A percentile compares a stretch with the other conserved stretches of the same genome.
These are phyloP conservation scores for Rhamnella rubrinervis DNA, from an alignment of 331 rosid genomes.

Conservation along the genomic window DNA sequence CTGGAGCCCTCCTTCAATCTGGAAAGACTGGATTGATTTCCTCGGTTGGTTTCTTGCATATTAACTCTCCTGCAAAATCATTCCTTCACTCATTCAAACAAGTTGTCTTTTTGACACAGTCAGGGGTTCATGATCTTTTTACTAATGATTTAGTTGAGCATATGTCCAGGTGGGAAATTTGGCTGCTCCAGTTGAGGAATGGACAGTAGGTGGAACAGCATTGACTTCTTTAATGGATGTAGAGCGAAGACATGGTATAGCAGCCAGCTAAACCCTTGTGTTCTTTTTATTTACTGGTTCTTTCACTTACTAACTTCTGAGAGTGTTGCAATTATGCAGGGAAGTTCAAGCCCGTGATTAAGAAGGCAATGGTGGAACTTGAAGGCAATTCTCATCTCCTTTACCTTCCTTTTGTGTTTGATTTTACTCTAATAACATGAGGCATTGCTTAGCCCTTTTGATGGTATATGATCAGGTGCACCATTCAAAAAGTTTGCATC, in stretches of 20 bases:
- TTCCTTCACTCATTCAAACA: not conserved
- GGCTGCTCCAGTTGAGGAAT: slow-evolving; percentile 25
- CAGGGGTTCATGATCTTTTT: not conserved
- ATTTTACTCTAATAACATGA: not conserved
- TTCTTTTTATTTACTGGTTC: not conserved
- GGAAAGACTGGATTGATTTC: slow-evolving; percentile 29
- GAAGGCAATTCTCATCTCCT: slow-evolving; percentile 4
- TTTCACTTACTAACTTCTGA: not conserved
- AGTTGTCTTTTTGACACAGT: not conserved
- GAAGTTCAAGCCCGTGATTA: slow-evolving; percentile 26
- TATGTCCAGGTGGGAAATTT: slow-evolving; percentile 24
- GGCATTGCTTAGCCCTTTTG: not conserved
- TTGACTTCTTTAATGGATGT: slow-evolving; percentile 27
- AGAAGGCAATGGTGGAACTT: slow-evolving; percentile 32
- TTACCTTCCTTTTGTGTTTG: not conserved
- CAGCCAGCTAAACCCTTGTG: not conserved
- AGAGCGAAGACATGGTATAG: slow-evolving; percentile 24
- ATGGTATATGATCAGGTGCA: slow-evolving; percentile 14
- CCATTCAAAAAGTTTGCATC: slow-evolving; percentile 26
- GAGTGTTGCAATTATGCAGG: slow-evolving; percentile 3
- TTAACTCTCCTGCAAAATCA: not conserved
- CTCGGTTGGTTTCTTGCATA: slow-evolving; percentile 6
- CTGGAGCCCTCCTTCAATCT: slow-evolving; percentile 25
- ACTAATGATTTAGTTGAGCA: not conserved
- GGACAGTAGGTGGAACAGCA: slow-evolving; percentile 29